Percentiles rank a stretch among this genome's conserved stretches.
phyloP scores from a whole-genome alignment of 108 stramenopile species.

The Conticribra weissflogii region DNA sequence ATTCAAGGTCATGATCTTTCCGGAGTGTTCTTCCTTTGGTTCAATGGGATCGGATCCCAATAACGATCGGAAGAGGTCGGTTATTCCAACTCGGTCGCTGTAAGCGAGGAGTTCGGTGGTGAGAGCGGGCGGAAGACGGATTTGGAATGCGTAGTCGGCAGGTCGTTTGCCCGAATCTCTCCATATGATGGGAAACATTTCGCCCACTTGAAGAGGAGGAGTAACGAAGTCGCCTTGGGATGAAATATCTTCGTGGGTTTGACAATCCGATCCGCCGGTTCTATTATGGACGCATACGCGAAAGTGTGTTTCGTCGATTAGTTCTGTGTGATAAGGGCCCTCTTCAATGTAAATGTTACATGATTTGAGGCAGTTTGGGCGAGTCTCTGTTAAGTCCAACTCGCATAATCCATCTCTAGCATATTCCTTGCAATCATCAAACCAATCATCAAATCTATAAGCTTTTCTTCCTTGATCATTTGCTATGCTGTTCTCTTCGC shows the following conservation, averaged over 20 bases:
- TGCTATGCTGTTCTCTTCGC: conserved; percentile 28
- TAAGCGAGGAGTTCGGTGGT: conserved; percentile 44
- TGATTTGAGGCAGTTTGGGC: conserved; percentile 38
- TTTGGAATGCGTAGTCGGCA: conserved; percentile 39
- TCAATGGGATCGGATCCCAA: conserved; percentile 26
- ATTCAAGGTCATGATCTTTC: conserved; percentile 34
- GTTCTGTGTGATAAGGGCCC: background rate
- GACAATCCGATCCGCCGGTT: conserved; percentile 21
- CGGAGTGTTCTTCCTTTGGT: conserved; percentile 14
- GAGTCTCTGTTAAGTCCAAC: conserved; percentile 17
- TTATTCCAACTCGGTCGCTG: conserved; percentile 45
- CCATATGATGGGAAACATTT: conserved; percentile 45
- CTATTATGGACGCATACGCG: conserved; percentile 22
- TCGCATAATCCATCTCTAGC: conserved; percentile 39
- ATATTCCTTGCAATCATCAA: conserved; percentile 32
- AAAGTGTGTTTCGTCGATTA: background rate
- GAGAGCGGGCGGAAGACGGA: conserved; percentile 57
- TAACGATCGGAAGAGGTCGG: conserved; percentile 36
- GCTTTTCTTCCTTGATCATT: conserved; percentile 53
- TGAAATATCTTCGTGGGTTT: conserved; percentile 13
- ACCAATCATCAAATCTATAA: conserved; percentile 30
- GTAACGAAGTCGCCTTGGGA: conserved; percentile 27
- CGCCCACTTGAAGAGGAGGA: conserved; percentile 37
- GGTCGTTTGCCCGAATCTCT: background rate
- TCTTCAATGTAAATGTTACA: conserved; percentile 28